phyloP scores from a whole-genome alignment of 495 filamentous ascomycete genomes.

The Tuber microsphaerosporum region DNA sequence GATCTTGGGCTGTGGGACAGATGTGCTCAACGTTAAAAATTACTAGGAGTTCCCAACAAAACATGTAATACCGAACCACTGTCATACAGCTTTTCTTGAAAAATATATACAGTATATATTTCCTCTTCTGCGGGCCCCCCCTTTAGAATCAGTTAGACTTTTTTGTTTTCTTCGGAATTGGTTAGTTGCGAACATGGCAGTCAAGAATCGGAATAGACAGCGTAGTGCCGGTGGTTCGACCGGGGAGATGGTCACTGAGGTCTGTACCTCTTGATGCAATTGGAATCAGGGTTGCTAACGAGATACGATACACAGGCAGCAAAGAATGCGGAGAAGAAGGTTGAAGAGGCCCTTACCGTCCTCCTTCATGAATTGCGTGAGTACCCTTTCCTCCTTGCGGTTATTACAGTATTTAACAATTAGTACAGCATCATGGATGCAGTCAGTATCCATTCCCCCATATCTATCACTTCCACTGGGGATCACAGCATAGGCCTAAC shows the following conservation, averaged over 20 bases:
- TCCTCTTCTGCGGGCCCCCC: neutral
- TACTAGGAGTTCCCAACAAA: neutral
- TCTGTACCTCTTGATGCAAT: conserved; percentile 7
- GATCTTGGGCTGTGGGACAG: neutral
- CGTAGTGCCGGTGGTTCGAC: neutral
- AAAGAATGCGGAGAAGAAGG: conserved; percentile 20
- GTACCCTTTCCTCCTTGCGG: conserved; percentile 1
- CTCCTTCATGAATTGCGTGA: conserved; percentile 39
- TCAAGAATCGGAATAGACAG: neutral
- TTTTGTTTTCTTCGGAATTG: neutral
- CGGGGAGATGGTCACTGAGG: conserved; percentile 17
- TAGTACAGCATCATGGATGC: conserved; percentile 36
- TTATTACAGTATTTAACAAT: neutral
- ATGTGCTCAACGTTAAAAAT: neutral
- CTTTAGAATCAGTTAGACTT: neutral
- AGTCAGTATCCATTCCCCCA: conserved; percentile 21
- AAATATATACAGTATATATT: neutral
- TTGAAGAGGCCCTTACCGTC: conserved; percentile 32
- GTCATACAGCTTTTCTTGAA: neutral
- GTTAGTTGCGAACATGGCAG: neutral
- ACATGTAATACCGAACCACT: neutral
- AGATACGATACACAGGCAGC: conserved; percentile 13
- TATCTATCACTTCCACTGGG: neutral
- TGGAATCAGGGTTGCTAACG: conserved; percentile 1
- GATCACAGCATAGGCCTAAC: neutral